Evolutionary conservation across 1,284 basidiomycete species (phyloP).

Genomic region (Ganoderma multipileum): DNA sequence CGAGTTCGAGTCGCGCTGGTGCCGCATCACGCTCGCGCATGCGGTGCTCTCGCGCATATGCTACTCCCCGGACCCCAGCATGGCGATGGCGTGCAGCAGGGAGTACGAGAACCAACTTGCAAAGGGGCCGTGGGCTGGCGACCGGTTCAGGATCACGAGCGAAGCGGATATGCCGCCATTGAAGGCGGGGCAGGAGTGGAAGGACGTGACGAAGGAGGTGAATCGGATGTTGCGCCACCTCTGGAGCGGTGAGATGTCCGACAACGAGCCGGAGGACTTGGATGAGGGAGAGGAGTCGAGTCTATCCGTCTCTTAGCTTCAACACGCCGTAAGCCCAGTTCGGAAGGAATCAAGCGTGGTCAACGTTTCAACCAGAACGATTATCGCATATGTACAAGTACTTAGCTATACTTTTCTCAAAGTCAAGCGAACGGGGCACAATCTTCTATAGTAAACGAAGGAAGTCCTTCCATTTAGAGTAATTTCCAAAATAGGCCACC

Average conservation of each 20-base stretch:
- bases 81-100: neutral
- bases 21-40: neutral
- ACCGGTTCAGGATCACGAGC: conserved; percentile 7
- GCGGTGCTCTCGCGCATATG: neutral
- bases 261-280: neutral
- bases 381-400: too few relatives aligned
- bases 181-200: conserved; percentile 17
- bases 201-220: conserved; percentile 23
- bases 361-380: too few relatives aligned
- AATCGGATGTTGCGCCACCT: conserved; percentile 11
- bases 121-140: conserved; percentile 10
- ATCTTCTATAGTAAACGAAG: too few relatives aligned
- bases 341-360: too few relatives aligned
- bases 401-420: too few relatives aligned
- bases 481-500: too few relatives aligned
- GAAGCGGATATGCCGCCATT: neutral
- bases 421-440: too few relatives aligned
- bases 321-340: too few relatives aligned
- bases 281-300: neutral
- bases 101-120: neutral
- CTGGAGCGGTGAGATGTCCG: neutral
- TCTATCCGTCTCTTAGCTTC: neutral
- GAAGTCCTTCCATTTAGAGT: too few relatives aligned
- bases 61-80: neutral
- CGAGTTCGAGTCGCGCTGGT: neutral